These are phyloP conservation scores for Carallia brachiata DNA, from an alignment of 345 rosid species.

Conservation along the genomic window DNA sequence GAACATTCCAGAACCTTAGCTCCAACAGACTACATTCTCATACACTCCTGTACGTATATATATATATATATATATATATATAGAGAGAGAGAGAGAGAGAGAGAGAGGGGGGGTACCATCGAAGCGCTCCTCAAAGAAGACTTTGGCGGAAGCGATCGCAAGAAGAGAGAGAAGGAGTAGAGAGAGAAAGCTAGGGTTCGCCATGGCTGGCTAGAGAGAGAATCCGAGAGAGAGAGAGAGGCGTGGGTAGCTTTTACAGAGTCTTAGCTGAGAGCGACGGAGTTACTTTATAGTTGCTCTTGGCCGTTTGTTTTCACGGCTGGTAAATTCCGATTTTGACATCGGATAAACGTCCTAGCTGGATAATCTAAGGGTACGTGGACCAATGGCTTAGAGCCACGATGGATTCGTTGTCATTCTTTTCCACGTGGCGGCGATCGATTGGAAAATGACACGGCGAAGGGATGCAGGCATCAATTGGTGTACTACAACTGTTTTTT, in stretches of 20 bases:
- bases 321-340: constrained; percentile 2
- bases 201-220: constrained; percentile 14
- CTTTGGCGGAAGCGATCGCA: constrained; percentile 55
- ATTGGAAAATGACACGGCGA: constrained; percentile 16
- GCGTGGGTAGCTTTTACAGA: neutral
- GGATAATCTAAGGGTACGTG: neutral
- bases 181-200: constrained; percentile 27
- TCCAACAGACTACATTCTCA: neutral
- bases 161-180: constrained; percentile 31
- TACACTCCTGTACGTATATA: neutral
- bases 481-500: neutral
- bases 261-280: neutral
- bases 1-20: too few relatives aligned
- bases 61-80: too few relatives aligned
- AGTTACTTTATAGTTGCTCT: neutral
- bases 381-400: neutral
- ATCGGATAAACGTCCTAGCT: neutral
- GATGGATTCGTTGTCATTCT: constrained; percentile 13
- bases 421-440: constrained; percentile 7
- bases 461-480: neutral
- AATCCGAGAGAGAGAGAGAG: constrained; percentile 3
- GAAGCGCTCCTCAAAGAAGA: constrained; percentile 90
- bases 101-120: constrained; percentile 47
- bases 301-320: neutral
- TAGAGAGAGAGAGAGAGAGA: neutral